Conservation (phyloP, 208 protist species). For the Herpetomonas muscarum region DNA sequence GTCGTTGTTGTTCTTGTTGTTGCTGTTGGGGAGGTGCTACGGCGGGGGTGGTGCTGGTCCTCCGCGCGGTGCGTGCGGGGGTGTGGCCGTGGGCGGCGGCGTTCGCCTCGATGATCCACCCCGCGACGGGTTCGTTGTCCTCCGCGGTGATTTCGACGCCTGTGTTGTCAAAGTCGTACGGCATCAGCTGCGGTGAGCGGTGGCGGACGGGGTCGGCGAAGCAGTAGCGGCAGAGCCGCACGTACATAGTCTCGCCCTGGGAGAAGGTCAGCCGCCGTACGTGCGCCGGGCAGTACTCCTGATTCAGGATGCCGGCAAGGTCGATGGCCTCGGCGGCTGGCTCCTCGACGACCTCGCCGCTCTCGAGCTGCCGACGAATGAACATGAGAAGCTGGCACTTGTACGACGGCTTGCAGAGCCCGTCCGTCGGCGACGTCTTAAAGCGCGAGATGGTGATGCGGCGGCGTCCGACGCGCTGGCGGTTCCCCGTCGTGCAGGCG, state of each 20-base stretch:
- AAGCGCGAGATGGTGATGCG: slow-evolving; percentile 54
- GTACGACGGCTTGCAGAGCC: slow-evolving; percentile 67
- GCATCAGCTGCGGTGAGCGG: slow-evolving; percentile 40
- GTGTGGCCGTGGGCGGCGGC: neutral
- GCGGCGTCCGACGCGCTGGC: slow-evolving; percentile 40
- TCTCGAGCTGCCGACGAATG: slow-evolving; percentile 33
- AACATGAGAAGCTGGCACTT: slow-evolving; percentile 57
- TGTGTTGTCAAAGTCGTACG: slow-evolving; percentile 57
- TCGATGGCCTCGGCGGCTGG: slow-evolving; percentile 29
- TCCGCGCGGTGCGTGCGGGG: neutral
- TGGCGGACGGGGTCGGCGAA: slow-evolving; percentile 35
- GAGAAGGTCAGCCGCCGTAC: slow-evolving; percentile 42
- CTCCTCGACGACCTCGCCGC: slow-evolving; percentile 21
- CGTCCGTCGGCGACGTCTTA: slow-evolving; percentile 48
- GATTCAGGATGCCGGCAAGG: slow-evolving; percentile 49
- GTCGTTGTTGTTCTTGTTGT: neutral
- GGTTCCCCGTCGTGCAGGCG: slow-evolving; percentile 21
- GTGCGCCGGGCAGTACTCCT: slow-evolving; percentile 38
- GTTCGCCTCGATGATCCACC: neutral
- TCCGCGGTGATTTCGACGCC: slow-evolving; percentile 12
- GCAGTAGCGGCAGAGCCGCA: slow-evolving; percentile 45
- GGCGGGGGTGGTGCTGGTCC: neutral
- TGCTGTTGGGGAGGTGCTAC: neutral
- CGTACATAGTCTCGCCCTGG: slow-evolving; percentile 48
- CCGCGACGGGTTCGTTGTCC: neutral